Conservation (phyloP, 441 rosid species). For the Rhodomyrtus psidioides region DNA sequence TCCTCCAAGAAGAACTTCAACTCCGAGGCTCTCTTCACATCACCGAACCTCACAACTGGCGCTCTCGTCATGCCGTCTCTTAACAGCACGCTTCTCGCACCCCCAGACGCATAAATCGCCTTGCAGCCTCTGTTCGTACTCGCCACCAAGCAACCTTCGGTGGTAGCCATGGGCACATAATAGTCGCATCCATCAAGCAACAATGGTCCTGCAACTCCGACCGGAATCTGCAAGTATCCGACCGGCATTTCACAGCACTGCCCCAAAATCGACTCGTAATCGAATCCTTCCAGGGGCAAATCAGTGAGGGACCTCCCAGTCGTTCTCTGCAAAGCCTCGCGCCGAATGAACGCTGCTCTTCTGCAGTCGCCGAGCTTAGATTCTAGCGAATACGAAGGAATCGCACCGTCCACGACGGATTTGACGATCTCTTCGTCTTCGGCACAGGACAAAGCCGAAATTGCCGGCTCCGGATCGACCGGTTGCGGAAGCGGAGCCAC, state of each 20-base stretch:
- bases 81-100: slow-evolving; percentile 49
- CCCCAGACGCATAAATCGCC: slow-evolving; percentile 66
- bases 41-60: slow-evolving; percentile 69
- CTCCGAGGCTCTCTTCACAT: slow-evolving; percentile 58
- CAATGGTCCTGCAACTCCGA: slow-evolving; percentile 79
- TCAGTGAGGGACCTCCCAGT: not conserved
- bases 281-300: not conserved
- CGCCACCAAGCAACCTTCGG: slow-evolving; percentile 87
- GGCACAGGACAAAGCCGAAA: not conserved
- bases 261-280: slow-evolving; percentile 32
- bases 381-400: not conserved
- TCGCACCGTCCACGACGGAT: not conserved
- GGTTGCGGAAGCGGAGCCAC: slow-evolving; percentile 14
- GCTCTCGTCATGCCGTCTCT: slow-evolving; percentile 88
- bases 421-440: slow-evolving; percentile 67
- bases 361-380: not conserved
- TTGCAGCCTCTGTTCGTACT: slow-evolving; percentile 88
- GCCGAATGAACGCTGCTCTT: not conserved
- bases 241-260: slow-evolving; percentile 97
- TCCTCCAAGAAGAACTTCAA: slow-evolving; percentile 78
- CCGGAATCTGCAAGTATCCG: slow-evolving; percentile 84
- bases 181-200: slow-evolving; percentile 64
- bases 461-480: not conserved
- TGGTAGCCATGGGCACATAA: slow-evolving; percentile 86
- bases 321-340: not conserved